A percentile compares a stretch with the other conserved stretches of the same genome.
These are phyloP conservation scores for Xylaria bambusicola DNA, from an alignment of 495 filamentous ascomycete species.

Conservation along the genomic window DNA sequence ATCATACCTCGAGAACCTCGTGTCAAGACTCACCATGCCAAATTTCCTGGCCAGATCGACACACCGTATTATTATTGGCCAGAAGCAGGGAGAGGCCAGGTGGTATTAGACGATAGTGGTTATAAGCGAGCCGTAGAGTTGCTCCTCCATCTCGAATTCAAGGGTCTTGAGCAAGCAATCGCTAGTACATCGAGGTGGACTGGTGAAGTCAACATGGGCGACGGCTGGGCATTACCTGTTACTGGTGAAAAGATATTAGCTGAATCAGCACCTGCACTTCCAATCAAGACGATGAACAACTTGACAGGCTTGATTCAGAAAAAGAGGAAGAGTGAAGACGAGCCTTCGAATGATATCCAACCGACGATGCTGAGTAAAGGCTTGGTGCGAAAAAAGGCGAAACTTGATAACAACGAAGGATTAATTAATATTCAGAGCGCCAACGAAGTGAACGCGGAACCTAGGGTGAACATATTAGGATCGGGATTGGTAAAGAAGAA, in stretches of 20 bases:
- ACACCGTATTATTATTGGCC: conserved; percentile 72
- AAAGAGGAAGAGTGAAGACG: conserved; percentile 31
- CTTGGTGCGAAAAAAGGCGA: conserved; percentile 68
- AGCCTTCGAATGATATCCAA: neutral
- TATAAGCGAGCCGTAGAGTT: conserved; percentile 79
- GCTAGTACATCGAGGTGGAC: conserved; percentile 75
- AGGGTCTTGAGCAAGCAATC: conserved; percentile 64
- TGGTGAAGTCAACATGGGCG: conserved; percentile 44
- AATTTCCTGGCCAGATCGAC: conserved; percentile 41
- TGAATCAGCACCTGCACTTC: conserved; percentile 9
- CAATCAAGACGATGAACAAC: conserved; percentile 31
- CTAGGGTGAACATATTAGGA: conserved; percentile 58
- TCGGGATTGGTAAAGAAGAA: conserved; percentile 66
- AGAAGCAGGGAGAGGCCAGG: conserved; percentile 63
- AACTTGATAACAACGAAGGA: conserved; percentile 27
- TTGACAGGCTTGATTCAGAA: conserved; percentile 42
- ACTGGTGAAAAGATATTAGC: conserved; percentile 33
- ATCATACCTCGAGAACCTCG: conserved; percentile 57
- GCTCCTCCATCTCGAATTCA: conserved; percentile 84
- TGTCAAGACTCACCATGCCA: conserved; percentile 54
- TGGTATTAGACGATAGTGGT: conserved; percentile 67
- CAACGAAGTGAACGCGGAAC: neutral
- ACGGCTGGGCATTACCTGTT: conserved; percentile 51
- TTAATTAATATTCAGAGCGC: neutral
- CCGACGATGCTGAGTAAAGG: conserved; percentile 38